Conservation (phyloP, 2,329 filamentous ascomycete genomes). For the Ophiocordyceps camponoti-floridani region DNA sequence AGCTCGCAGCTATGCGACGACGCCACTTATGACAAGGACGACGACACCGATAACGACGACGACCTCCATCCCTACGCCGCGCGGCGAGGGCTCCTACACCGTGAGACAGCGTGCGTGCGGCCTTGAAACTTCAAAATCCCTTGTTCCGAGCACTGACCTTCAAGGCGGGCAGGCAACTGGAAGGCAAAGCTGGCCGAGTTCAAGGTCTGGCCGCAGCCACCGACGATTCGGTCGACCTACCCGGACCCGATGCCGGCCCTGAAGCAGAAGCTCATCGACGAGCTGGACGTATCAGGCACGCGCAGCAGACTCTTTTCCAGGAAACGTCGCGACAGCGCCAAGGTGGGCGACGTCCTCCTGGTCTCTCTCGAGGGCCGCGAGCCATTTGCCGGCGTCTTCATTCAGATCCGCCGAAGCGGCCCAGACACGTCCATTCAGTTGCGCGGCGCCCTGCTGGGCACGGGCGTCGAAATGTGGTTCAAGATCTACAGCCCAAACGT, state of each 20-base stretch:
- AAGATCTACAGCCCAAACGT: slow-evolving; percentile 89
- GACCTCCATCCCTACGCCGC: neutral
- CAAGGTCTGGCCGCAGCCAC: slow-evolving; percentile 35
- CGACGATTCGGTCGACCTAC: slow-evolving; percentile 34
- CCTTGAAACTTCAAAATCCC: neutral
- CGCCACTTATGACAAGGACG: too few relatives aligned
- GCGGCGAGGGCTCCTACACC: slow-evolving; percentile 11
- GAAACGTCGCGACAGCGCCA: slow-evolving; percentile 59
- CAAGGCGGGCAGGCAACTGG: slow-evolving; percentile 14
- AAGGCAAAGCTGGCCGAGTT: slow-evolving; percentile 20
- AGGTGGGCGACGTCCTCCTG: slow-evolving; percentile 78
- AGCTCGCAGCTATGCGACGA: neutral
- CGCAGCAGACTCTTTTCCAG: slow-evolving; percentile 67
- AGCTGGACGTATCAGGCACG: slow-evolving; percentile 71
- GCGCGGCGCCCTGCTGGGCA: slow-evolving; percentile 67
- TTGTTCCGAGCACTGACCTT: neutral
- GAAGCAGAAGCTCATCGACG: slow-evolving; percentile 47
- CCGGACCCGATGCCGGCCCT: slow-evolving; percentile 53
- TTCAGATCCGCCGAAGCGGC: slow-evolving; percentile 75
- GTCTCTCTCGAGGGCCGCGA: slow-evolving; percentile 67
- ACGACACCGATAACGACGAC: neutral
- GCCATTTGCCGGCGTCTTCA: slow-evolving; percentile 74
- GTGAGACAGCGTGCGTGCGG: slow-evolving; percentile 16
- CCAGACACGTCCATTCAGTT: slow-evolving; percentile 79
- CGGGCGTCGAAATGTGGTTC: slow-evolving; percentile 93